phyloP scores from a whole-genome alignment of 768 basidiomycete species.

The Leccinum rimulosum region DNA sequence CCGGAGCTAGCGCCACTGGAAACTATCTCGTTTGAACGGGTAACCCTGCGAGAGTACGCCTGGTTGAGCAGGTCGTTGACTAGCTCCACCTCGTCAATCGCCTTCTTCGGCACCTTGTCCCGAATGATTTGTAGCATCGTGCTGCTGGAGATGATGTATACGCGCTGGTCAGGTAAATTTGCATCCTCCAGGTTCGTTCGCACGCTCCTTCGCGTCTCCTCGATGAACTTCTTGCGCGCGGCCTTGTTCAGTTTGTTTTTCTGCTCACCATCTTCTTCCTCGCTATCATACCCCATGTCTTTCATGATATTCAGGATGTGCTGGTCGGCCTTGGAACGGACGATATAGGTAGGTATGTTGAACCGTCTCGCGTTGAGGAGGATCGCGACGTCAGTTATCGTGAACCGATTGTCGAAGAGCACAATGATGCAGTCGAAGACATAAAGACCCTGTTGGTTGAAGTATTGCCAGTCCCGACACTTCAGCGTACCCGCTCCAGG shows the following conservation, averaged over 20 bases:
- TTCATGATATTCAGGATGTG: slow-evolving; percentile 26
- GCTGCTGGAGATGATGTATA: slow-evolving; percentile 27
- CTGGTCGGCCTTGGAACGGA: slow-evolving; percentile 38
- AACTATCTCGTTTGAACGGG: neutral
- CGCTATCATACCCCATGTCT: slow-evolving; percentile 24
- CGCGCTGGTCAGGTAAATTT: slow-evolving; percentile 21
- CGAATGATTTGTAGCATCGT: slow-evolving; percentile 13
- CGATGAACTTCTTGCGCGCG: slow-evolving; percentile 23
- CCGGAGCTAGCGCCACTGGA: neutral
- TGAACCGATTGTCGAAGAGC: slow-evolving; percentile 34
- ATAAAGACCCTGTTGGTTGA: slow-evolving; percentile 36
- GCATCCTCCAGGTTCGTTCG: slow-evolving; percentile 17
- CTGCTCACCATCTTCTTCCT: slow-evolving; percentile 14
- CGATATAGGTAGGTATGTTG: slow-evolving; percentile 34
- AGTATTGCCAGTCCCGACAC: slow-evolving; percentile 36
- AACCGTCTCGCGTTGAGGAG: slow-evolving; percentile 30
- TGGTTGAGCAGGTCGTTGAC: slow-evolving; percentile 11
- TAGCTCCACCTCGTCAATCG: slow-evolving; percentile 15
- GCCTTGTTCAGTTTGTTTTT: slow-evolving; percentile 6
- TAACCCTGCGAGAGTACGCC: slow-evolving; percentile 1
- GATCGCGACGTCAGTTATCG: slow-evolving; percentile 34
- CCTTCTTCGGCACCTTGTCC: slow-evolving; percentile 10
- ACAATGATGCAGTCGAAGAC: slow-evolving; percentile 37
- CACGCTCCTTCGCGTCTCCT: slow-evolving; percentile 20
- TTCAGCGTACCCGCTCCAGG: slow-evolving; percentile 35